phyloP scores from a whole-genome alignment of 352 stramenopile genomes.

The Phytophthora pseudosyringae region DNA sequence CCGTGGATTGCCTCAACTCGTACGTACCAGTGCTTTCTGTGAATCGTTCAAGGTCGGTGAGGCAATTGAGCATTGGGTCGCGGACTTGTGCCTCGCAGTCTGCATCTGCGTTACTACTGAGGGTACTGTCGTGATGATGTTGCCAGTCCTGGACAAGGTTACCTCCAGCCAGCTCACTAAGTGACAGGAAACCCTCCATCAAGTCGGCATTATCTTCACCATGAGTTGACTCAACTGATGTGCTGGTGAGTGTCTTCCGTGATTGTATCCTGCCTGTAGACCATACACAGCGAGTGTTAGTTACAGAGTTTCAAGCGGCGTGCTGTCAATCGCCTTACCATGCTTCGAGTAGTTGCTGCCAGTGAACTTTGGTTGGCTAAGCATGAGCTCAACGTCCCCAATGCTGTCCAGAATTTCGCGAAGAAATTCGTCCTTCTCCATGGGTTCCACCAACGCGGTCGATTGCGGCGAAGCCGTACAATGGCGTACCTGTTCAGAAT shows the following conservation, averaged over 20 bases:
- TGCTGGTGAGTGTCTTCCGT: neutral
- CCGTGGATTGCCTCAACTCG: no score
- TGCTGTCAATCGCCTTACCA: slow-evolving; percentile 3
- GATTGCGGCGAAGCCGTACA: neutral
- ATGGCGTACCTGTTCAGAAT: neutral
- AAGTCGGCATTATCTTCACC: neutral
- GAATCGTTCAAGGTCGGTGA: slow-evolving; percentile 66
- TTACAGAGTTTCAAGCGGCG: neutral
- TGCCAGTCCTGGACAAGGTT: slow-evolving; percentile 7
- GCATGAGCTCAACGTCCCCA: slow-evolving; percentile 59
- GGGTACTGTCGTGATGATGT: neutral
- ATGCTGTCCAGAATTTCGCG: slow-evolving; percentile 69
- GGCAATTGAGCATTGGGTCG: slow-evolving; percentile 62
- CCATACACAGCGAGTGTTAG: neutral
- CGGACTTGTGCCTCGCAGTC: slow-evolving; percentile 34
- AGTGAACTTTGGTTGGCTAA: slow-evolving; percentile 42
- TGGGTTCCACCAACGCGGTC: slow-evolving; percentile 12
- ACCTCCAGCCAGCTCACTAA: slow-evolving; percentile 22
- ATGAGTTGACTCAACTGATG: neutral
- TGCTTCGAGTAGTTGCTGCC: slow-evolving; percentile 12
- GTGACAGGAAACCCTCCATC: slow-evolving; percentile 7
- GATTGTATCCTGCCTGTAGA: slow-evolving; percentile 7
- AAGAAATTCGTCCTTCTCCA: slow-evolving; percentile 54
- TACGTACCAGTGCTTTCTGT: slow-evolving; percentile 47
- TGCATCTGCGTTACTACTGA: neutral